These are phyloP conservation scores for Globisporangium nodosum DNA, from an alignment of 352 stramenopile species.

Conservation along the genomic window DNA sequence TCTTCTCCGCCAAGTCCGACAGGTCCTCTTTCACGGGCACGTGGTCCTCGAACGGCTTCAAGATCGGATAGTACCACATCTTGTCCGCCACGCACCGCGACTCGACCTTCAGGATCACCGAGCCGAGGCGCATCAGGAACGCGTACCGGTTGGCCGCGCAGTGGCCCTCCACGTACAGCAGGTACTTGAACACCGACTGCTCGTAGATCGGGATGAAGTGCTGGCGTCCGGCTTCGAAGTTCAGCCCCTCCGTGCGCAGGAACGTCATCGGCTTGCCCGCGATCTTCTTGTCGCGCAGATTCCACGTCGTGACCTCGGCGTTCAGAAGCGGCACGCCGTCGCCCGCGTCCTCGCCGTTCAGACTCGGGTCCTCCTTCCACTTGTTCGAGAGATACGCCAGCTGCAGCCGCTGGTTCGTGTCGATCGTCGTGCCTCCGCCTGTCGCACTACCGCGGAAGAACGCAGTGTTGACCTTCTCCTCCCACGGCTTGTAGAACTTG, in stretches of 20 bases:
- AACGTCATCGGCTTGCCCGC: constrained; percentile 93
- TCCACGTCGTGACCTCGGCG: constrained; percentile 95
- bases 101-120: constrained; percentile 96
- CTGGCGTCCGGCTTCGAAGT: constrained; percentile 90
- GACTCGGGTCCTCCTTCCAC: constrained; percentile 88
- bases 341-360: constrained; percentile 68
- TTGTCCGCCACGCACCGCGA: constrained; percentile 93
- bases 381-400: constrained; percentile 87
- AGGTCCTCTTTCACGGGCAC: constrained; percentile 96
- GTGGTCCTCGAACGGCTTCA: constrained; percentile 96
- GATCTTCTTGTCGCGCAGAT: constrained; percentile 96
- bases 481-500: constrained; percentile 95
- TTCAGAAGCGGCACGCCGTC: constrained; percentile 91
- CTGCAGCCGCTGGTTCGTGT: constrained; percentile 97
- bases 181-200: constrained; percentile 96
- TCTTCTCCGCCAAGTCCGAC: constrained; percentile 97
- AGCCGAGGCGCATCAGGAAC: constrained; percentile 97
- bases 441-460: constrained; percentile 98
- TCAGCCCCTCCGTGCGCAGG: constrained; percentile 69
- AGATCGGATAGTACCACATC: constrained; percentile 97
- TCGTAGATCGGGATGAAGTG: constrained; percentile 98
- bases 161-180: constrained; percentile 96
- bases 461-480: constrained; percentile 94
- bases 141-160: constrained; percentile 98
- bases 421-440: constrained; percentile 91